These are phyloP conservation scores for Neoboletus subvelutipes DNA, from an alignment of 768 basidiomycete genomes.

Conservation along the genomic window DNA sequence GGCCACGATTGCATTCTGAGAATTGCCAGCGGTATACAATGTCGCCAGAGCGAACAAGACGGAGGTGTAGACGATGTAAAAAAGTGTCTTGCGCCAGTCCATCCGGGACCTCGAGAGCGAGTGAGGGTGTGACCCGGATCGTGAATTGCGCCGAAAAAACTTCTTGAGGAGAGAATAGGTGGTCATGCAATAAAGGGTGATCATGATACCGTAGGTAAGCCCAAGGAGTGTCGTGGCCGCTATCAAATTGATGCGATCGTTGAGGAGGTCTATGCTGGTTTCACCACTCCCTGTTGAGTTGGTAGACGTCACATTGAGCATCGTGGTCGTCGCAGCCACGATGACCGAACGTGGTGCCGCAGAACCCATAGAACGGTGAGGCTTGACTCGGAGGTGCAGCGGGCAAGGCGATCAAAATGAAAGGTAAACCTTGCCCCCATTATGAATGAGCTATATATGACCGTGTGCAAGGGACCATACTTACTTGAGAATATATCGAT, in stretches of 20 bases:
- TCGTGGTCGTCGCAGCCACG: slow-evolving; percentile 5
- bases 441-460: slow-evolving; percentile 25
- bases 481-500: slow-evolving; percentile 3
- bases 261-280: slow-evolving; percentile 7
- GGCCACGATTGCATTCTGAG: slow-evolving; percentile 28
- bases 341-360: slow-evolving; percentile 4
- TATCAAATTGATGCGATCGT: slow-evolving; percentile 27
- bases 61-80: slow-evolving; percentile 28
- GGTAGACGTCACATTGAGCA: slow-evolving; percentile 7
- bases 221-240: slow-evolving; percentile 26
- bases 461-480: slow-evolving; percentile 20
- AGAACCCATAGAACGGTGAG: slow-evolving; percentile 3
- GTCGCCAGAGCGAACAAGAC: slow-evolving; percentile 29
- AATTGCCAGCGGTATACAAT: slow-evolving; percentile 29
- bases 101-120: neutral
- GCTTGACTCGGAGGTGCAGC: slow-evolving; percentile 9
- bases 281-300: slow-evolving; percentile 9
- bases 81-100: slow-evolving; percentile 22
- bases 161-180: slow-evolving; percentile 21
- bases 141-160: slow-evolving; percentile 8
- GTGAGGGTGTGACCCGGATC: slow-evolving; percentile 7
- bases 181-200: slow-evolving; percentile 20
- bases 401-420: slow-evolving; percentile 15
- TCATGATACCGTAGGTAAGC: slow-evolving; percentile 22
- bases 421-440: slow-evolving; percentile 5